Conservation (phyloP, 306 rosid genomes). For the Cucurbita moschata region DNA sequence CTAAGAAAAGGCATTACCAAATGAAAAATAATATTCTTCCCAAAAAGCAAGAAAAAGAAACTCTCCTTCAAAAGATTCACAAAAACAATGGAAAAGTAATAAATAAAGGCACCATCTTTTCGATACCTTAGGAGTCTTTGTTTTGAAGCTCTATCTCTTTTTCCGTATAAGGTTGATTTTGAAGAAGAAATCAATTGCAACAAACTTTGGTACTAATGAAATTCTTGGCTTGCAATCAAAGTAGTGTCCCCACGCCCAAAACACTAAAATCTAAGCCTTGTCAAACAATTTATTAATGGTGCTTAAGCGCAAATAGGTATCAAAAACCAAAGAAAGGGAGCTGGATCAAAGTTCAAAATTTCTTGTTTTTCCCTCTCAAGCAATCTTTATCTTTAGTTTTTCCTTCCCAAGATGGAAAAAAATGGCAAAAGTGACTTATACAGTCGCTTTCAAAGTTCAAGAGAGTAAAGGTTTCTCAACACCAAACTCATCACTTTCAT, state of each 20-base stretch:
- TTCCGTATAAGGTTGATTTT: too few relatives aligned
- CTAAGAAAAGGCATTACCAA: background rate
- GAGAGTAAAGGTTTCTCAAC: constrained; percentile 41
- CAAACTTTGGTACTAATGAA: background rate
- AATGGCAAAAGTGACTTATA: background rate
- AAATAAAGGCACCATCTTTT: background rate
- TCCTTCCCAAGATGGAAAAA: background rate
- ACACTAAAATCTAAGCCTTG: background rate
- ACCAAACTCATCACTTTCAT: constrained; percentile 35
- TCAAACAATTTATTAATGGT: background rate
- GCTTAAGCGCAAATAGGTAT: background rate
- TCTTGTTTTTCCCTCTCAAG: background rate
- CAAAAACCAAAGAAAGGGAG: background rate
- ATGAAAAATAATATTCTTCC: background rate
- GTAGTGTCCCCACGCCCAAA: background rate
- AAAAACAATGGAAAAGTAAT: background rate
- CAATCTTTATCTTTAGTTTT: background rate
- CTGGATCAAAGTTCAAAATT: background rate
- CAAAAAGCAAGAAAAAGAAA: background rate
- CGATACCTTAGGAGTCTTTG: background rate
- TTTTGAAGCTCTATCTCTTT: background rate
- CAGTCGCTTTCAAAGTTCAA: background rate
- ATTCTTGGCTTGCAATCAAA: background rate
- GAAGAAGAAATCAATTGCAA: too few relatives aligned
- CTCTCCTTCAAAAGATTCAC: background rate